Conservation (phyloP, 169 alveolate genomes). For the Plasmodium inui region DNA sequence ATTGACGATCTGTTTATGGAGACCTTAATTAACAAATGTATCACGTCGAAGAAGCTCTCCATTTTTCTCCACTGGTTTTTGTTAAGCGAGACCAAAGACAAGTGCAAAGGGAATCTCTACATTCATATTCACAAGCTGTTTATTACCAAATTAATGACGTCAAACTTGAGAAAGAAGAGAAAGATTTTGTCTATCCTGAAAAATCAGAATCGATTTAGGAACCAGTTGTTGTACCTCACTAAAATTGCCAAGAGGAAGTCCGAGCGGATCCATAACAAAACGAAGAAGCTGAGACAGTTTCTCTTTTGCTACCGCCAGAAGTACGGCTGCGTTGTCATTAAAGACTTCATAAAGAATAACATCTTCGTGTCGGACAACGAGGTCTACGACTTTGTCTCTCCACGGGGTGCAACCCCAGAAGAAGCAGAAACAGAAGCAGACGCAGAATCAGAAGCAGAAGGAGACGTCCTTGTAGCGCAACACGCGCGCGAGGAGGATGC, state of each 20-base stretch:
- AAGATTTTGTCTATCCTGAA: slow-evolving; percentile 34
- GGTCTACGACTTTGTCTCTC: slow-evolving; percentile 20
- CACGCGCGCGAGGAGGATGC: neutral
- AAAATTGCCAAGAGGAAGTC: slow-evolving; percentile 44
- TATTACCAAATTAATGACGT: slow-evolving; percentile 44
- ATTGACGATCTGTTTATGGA: slow-evolving; percentile 43
- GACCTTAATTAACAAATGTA: slow-evolving; percentile 51
- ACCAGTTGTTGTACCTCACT: slow-evolving; percentile 54
- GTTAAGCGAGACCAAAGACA: slow-evolving; percentile 59
- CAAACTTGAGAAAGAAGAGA: slow-evolving; percentile 23
- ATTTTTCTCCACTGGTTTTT: slow-evolving; percentile 68
- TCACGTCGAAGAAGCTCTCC: slow-evolving; percentile 41
- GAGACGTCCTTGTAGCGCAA: neutral
- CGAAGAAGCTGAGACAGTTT: slow-evolving; percentile 39
- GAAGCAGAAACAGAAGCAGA: neutral
- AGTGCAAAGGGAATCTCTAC: slow-evolving; percentile 46
- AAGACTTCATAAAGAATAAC: slow-evolving; percentile 54
- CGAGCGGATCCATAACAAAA: slow-evolving; percentile 57
- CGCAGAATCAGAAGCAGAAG: neutral
- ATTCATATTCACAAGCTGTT: slow-evolving; percentile 48
- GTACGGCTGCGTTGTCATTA: slow-evolving; percentile 55
- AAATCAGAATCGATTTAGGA: slow-evolving; percentile 70
- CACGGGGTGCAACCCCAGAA: neutral
- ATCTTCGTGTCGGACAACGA: slow-evolving; percentile 36
- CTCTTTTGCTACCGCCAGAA: slow-evolving; percentile 35